A percentile compares a stretch with the other conserved stretches of the same genome.
Evolutionary conservation across 2,329 filamentous ascomycete species (phyloP).

Genomic region (Sporothrix euskadiensis): DNA sequence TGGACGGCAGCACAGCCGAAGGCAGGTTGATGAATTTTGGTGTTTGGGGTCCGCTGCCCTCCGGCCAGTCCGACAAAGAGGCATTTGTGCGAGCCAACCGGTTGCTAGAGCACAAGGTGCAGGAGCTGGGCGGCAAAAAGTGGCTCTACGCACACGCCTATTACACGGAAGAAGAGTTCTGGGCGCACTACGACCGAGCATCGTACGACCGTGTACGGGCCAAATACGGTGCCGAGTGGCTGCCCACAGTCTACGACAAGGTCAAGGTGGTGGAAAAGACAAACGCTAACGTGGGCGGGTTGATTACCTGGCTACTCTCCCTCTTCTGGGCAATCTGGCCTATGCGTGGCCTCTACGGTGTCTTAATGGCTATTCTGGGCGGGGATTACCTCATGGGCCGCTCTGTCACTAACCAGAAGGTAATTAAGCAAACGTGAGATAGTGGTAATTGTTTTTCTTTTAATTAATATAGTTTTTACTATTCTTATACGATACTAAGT

Average conservation of each 20-base stretch:
- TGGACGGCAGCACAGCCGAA: conserved; percentile 30
- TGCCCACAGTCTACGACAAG: conserved; percentile 69
- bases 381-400: conserved; percentile 49
- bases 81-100: conserved; percentile 58
- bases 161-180: conserved; percentile 68
- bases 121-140: conserved; percentile 64
- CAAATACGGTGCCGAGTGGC: conserved; percentile 60
- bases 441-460: too few relatives aligned
- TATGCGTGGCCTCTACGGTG: conserved; percentile 49
- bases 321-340: conserved; percentile 45
- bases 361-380: conserved; percentile 48
- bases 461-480: too few relatives aligned
- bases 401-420: too few relatives aligned
- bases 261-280: conserved; percentile 53
- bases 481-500: too few relatives aligned
- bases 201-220: conserved; percentile 61
- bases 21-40: conserved; percentile 61
- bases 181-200: conserved; percentile 60
- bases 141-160: conserved; percentile 71
- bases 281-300: conserved; percentile 40
- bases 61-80: conserved; percentile 43
- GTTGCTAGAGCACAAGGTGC: conserved; percentile 59
- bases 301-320: conserved; percentile 39
- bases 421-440: too few relatives aligned
- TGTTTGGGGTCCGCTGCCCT: conserved; percentile 55